These are phyloP conservation scores for Datisca glomerata DNA, from an alignment of 306 rosid species.

Conservation along the genomic window DNA sequence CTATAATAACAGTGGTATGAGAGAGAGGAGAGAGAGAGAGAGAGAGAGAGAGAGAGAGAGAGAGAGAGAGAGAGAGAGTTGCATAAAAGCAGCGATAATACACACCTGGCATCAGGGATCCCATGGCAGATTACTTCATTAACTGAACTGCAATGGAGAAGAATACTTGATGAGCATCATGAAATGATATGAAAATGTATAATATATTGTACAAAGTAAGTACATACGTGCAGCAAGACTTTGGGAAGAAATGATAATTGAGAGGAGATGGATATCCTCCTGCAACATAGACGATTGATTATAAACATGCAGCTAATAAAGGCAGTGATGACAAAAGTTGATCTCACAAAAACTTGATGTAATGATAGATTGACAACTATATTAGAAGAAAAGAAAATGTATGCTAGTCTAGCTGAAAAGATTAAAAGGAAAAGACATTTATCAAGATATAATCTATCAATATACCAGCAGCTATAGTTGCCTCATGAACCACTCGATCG, in stretches of 20 bases:
- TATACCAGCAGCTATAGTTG: slow-evolving; percentile 81
- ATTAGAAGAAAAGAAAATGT: not conserved
- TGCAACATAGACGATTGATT: slow-evolving; percentile 19
- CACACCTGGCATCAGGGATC: slow-evolving; percentile 93
- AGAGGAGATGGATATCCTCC: slow-evolving; percentile 98
- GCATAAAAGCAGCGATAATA: no score
- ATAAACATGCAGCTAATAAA: not conserved
- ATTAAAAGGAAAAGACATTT: not conserved
- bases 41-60: not conserved
- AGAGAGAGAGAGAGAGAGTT: not conserved
- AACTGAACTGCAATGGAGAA: slow-evolving; percentile 54
- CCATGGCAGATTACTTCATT: slow-evolving; percentile 99
- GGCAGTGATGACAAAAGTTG: no score
- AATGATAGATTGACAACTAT: not conserved
- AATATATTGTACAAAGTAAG: slow-evolving; percentile 20
- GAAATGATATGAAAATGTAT: slow-evolving; percentile 1
- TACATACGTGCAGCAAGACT: slow-evolving; percentile 99
- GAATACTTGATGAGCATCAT: slow-evolving; percentile 10
- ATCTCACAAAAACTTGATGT: no score
- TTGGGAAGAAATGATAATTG: slow-evolving; percentile 87
- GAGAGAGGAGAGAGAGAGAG: no score
- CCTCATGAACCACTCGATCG: slow-evolving; percentile 85
- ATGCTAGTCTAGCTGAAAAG: not conserved
- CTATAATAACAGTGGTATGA: no score
- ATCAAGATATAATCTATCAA: not conserved